phyloP scores from a whole-genome alignment of 371 early-diverging fungal species.

The Rhizopus stolonifer region DNA sequence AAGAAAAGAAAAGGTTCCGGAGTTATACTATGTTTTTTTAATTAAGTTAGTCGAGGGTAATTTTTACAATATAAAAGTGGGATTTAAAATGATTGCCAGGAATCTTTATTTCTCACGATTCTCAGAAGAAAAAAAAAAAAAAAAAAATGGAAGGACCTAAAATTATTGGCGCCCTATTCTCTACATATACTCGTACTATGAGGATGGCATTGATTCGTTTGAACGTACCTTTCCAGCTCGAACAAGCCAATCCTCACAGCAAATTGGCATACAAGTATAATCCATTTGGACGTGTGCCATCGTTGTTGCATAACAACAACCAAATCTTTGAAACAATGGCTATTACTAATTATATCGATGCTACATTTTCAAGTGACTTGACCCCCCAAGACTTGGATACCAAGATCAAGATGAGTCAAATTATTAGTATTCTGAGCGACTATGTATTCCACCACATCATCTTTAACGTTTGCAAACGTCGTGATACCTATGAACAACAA shows the following conservation, averaged over 20 bases:
- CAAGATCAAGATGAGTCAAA: slow-evolving; percentile 20
- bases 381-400: slow-evolving; percentile 24
- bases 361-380: slow-evolving; percentile 1
- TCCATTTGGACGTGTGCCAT: slow-evolving; percentile 41
- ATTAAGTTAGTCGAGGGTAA: no score
- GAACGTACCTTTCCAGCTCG: slow-evolving; percentile 20
- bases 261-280: slow-evolving; percentile 32
- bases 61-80: no score
- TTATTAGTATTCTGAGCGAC: slow-evolving; percentile 32
- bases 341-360: slow-evolving; percentile 35
- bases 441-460: slow-evolving; percentile 34
- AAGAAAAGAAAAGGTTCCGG: no score
- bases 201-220: slow-evolving; percentile 33
- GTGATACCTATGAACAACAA: slow-evolving; percentile 19
- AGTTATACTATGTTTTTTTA: no score
- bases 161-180: slow-evolving; percentile 32
- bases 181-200: slow-evolving; percentile 39
- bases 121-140: neutral
- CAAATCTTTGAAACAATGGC: slow-evolving; percentile 29
- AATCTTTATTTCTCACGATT: no score
- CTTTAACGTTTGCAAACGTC: slow-evolving; percentile 27
- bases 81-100: no score
- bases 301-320: slow-evolving; percentile 19
- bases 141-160: neutral
- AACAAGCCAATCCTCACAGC: slow-evolving; percentile 21